Percentiles rank a stretch among this genome's conserved stretches.
Conservation (phyloP, 805 yeast genomes). For the Jamesozyma lodderae region DNA sequence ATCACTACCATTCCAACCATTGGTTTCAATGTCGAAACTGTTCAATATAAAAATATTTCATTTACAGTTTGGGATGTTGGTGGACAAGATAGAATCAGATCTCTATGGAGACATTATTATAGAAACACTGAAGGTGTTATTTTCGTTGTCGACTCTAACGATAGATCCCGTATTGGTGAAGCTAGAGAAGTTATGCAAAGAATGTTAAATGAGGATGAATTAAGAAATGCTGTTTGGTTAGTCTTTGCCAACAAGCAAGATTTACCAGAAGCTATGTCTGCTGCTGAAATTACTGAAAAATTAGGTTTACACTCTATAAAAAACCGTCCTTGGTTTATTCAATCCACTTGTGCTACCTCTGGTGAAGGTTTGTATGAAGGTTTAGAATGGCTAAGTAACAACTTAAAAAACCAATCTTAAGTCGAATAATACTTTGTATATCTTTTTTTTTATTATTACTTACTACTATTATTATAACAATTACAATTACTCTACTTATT, state of each 20-base stretch:
- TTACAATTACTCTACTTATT: too few relatives aligned
- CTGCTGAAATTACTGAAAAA: slow-evolving; percentile 96
- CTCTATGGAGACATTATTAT: slow-evolving; percentile 98
- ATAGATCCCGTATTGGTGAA: slow-evolving; percentile 95
- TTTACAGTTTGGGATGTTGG: slow-evolving; percentile 99
- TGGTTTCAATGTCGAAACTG: slow-evolving; percentile 96
- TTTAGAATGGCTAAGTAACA: slow-evolving; percentile 91
- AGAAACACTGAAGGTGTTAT: slow-evolving; percentile 98
- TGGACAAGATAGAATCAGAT: slow-evolving; percentile 99
- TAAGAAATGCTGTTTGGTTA: slow-evolving; percentile 89
- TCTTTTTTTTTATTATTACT: slow-evolving; percentile 1
- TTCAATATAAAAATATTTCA: slow-evolving; percentile 92
- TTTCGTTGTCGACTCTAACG: slow-evolving; percentile 95
- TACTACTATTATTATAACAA: too few relatives aligned
- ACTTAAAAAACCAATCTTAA: slow-evolving; percentile 62
- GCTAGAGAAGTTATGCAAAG: slow-evolving; percentile 98
- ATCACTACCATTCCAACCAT: slow-evolving; percentile 95
- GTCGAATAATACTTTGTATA: not conserved
- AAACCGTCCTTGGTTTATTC: slow-evolving; percentile 99
- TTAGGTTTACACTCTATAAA: slow-evolving; percentile 93
- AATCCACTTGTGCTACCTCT: slow-evolving; percentile 97
- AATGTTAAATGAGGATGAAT: slow-evolving; percentile 97
- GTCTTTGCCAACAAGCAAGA: slow-evolving; percentile 98
- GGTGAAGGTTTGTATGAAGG: slow-evolving; percentile 99
- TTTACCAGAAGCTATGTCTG: slow-evolving; percentile 98